A percentile compares a stretch with the other conserved stretches of the same genome.
Evolutionary conservation across 73 alveolate genomes (phyloP).

Genomic region (Blepharisma japonicum): DNA sequence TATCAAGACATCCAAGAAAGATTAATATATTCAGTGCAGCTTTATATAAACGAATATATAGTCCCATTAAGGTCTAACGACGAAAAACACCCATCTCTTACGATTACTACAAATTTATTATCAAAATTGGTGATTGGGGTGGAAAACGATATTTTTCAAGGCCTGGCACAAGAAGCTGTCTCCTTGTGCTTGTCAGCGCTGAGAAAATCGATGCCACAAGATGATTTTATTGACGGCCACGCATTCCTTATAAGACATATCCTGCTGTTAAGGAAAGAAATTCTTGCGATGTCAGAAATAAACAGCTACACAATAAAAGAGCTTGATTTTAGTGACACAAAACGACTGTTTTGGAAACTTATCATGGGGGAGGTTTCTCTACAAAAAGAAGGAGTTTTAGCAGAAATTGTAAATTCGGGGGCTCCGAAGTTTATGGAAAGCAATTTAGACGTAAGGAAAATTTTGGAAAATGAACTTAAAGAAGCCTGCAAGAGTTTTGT

Average conservation of each 20-base stretch:
- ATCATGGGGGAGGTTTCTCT: slow-evolving; percentile 24
- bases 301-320: not conserved
- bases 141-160: not conserved
- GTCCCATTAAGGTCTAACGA: slow-evolving; percentile 4
- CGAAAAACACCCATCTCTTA: slow-evolving; percentile 14
- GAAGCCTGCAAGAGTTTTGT: slow-evolving; percentile 10
- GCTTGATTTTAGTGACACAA: slow-evolving; percentile 15
- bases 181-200: not conserved
- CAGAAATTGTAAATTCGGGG: slow-evolving; percentile 17
- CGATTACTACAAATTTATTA: not conserved
- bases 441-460: not conserved
- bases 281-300: not conserved
- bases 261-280: not conserved
- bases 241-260: not conserved
- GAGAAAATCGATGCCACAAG: not conserved
- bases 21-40: not conserved
- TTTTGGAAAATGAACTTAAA: not conserved
- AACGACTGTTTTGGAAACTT: slow-evolving; percentile 22
- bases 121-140: not conserved
- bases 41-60: not conserved
- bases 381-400: slow-evolving; percentile 18
- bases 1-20: slow-evolving; percentile 18
- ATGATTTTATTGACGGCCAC: slow-evolving; percentile 26
- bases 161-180: not conserved
- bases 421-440: slow-evolving; percentile 12